A percentile compares a stretch with the other conserved stretches of the same genome.
These are phyloP conservation scores for Millerozyma miso DNA, from an alignment of 805 yeast species.

Conservation along the genomic window DNA sequence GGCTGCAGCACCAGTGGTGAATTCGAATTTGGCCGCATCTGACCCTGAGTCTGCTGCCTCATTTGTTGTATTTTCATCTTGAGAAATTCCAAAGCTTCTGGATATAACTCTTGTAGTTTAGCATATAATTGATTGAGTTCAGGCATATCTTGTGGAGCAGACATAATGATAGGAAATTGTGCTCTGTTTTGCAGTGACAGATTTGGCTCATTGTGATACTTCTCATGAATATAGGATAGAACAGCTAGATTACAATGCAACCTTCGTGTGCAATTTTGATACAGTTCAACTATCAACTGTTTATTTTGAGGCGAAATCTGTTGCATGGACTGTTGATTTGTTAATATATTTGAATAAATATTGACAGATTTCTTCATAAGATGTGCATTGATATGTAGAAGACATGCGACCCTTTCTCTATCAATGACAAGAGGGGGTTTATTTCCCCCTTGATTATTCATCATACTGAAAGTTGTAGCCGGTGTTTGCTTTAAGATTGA, in stretches of 20 bases:
- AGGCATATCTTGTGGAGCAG: constrained; percentile 54
- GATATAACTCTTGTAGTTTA: constrained; percentile 47
- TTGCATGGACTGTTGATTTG: constrained; percentile 31
- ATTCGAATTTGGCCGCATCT: constrained; percentile 6
- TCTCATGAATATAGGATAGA: constrained; percentile 34
- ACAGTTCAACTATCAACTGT: constrained; percentile 29
- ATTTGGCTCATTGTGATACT: constrained; percentile 28
- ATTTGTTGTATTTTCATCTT: constrained; percentile 37
- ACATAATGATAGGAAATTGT: constrained; percentile 46
- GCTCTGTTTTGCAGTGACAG: constrained; percentile 21
- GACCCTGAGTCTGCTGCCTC: constrained; percentile 26
- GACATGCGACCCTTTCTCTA: constrained; percentile 39
- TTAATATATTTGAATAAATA: constrained; percentile 30
- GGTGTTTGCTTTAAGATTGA: too few relatives aligned
- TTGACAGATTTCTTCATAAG: constrained; percentile 38
- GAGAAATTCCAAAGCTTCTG: constrained; percentile 46
- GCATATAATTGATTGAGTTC: constrained; percentile 46
- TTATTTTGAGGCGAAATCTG: constrained; percentile 30
- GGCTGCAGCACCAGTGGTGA: constrained; percentile 7
- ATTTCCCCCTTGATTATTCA: constrained; percentile 3
- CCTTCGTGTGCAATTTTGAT: constrained; percentile 37
- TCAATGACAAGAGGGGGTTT: constrained; percentile 20
- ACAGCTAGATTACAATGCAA: constrained; percentile 41
- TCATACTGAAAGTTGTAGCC: too few relatives aligned
- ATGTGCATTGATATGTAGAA: constrained; percentile 38